Evolutionary conservation across 345 rosid genomes (phyloP).

Genomic region (Mallotus nudiflorus): DNA sequence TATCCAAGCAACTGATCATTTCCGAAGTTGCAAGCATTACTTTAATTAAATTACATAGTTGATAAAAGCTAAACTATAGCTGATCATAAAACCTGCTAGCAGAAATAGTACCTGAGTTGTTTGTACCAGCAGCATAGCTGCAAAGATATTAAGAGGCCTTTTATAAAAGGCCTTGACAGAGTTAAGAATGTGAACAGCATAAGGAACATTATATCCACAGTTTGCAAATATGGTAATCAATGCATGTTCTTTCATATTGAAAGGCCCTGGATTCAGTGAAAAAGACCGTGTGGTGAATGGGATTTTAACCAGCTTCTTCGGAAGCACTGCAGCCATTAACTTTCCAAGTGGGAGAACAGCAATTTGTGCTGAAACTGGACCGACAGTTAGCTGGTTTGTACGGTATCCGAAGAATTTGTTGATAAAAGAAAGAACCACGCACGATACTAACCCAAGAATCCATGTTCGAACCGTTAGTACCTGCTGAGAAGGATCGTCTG

Average conservation of each 20-base stretch:
- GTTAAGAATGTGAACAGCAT: constrained; percentile 28
- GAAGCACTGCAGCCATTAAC: constrained; percentile 44
- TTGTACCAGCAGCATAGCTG: constrained; percentile 53
- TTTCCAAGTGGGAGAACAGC: constrained; percentile 42
- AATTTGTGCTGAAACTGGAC: constrained; percentile 42
- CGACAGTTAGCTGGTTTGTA: constrained; percentile 24
- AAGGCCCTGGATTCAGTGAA: constrained; percentile 57
- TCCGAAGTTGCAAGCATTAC: background rate
- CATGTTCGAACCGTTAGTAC: constrained; percentile 47
- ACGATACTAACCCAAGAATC: constrained; percentile 38
- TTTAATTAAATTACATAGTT: background rate
- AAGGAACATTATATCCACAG: constrained; percentile 33
- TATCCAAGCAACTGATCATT: constrained; percentile 74
- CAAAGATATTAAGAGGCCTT: constrained; percentile 20
- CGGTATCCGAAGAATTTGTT: constrained; percentile 46
- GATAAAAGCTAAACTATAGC: too few species aligned
- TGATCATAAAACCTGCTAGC: background rate
- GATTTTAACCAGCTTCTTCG: constrained; percentile 10
- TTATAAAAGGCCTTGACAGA: constrained; percentile 43
- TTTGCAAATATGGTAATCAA: constrained; percentile 43
- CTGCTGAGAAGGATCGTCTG: constrained; percentile 36
- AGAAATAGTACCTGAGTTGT: constrained; percentile 60
- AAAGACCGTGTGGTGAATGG: constrained; percentile 46
- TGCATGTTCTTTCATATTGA: constrained; percentile 49
- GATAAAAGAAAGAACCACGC: constrained; percentile 34